Evolutionary conservation across 345 rosid genomes (phyloP).

Genomic region (Conringia planisiliqua): DNA sequence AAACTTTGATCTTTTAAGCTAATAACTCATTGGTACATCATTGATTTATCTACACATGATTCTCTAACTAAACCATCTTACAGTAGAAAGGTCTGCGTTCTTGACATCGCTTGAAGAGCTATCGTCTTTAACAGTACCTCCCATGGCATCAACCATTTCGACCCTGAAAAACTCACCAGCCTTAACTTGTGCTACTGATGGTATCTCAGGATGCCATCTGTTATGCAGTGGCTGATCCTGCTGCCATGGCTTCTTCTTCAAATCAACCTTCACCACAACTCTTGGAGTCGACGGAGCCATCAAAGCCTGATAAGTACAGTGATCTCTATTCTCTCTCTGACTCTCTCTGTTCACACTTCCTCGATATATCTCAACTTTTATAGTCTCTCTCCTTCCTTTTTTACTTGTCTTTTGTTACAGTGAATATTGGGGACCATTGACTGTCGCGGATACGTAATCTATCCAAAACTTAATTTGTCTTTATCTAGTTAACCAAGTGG

Average conservation of each 20-base stretch:
- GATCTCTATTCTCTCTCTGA: not conserved
- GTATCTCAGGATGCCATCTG: slow-evolving; percentile 75
- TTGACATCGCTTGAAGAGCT: slow-evolving; percentile 55
- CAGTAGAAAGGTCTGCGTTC: slow-evolving; percentile 46
- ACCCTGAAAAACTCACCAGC: slow-evolving; percentile 53
- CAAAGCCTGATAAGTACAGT: not conserved
- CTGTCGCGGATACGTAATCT: slow-evolving; percentile 9
- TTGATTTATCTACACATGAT: not conserved
- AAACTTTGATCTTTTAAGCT: not conserved
- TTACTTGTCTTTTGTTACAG: not conserved
- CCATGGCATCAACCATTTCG: slow-evolving; percentile 70
- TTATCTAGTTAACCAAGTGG: slow-evolving; percentile 21
- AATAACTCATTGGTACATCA: not conserved
- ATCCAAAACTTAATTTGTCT: too few species aligned
- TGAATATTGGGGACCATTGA: not conserved
- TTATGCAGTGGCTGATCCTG: slow-evolving; percentile 66
- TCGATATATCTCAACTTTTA: not conserved
- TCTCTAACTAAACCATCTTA: slow-evolving; percentile 30
- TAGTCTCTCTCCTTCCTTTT: not conserved
- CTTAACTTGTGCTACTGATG: slow-evolving; percentile 47
- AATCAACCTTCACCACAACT: slow-evolving; percentile 53
- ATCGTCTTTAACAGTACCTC: slow-evolving; percentile 63
- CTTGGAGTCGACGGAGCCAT: slow-evolving; percentile 66
- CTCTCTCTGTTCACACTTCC: not conserved
- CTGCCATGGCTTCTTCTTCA: slow-evolving; percentile 70